A percentile compares a stretch with the other conserved stretches of the same genome.
These are phyloP conservation scores for Magnusiomyces magnusii DNA, from an alignment of 1,139 yeast species.

Conservation along the genomic window DNA sequence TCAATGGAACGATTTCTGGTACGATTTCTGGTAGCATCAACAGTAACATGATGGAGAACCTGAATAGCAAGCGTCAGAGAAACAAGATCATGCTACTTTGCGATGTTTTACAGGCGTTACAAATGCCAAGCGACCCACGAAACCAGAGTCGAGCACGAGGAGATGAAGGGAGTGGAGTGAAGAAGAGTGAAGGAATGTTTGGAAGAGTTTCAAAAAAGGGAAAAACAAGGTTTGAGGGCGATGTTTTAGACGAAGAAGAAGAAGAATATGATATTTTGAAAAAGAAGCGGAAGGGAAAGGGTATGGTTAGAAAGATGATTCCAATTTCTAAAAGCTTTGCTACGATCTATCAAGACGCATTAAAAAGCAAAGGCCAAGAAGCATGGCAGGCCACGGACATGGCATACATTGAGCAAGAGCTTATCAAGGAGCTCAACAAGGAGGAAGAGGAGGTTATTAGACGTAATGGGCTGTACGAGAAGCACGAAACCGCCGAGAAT, in stretches of 20 bases:
- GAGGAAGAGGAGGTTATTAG: neutral
- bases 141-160: too few species aligned
- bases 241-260: neutral
- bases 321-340: neutral
- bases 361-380: neutral
- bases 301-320: neutral
- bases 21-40: neutral
- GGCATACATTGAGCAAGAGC: constrained; percentile 2
- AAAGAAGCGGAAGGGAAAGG: neutral
- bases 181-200: neutral
- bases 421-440: neutral
- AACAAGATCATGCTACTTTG: neutral
- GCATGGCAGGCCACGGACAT: neutral
- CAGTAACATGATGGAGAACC: neutral
- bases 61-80: neutral
- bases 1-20: too few species aligned
- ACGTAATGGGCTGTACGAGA: too few species aligned
- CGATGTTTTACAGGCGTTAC: neutral
- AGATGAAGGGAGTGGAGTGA: too few species aligned
- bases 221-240: neutral
- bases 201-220: neutral
- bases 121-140: neutral
- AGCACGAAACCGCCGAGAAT: too few species aligned
- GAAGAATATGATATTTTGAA: too few species aligned
- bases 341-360: neutral